These are phyloP conservation scores for Warburgia ugandensis DNA, from an alignment of 164 flowering plant genomes.

Conservation along the genomic window DNA sequence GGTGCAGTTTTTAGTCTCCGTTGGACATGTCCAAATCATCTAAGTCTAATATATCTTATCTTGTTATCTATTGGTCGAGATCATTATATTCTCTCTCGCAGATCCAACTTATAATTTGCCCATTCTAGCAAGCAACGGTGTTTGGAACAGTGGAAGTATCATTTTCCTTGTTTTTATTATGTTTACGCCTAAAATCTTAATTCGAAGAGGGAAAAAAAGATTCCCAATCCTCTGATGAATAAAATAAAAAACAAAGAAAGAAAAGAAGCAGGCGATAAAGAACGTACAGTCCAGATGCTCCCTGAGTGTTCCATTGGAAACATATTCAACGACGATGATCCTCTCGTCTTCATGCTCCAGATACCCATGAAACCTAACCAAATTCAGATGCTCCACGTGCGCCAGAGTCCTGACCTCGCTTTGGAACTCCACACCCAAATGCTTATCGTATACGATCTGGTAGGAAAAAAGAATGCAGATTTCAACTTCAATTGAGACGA, in stretches of 20 bases:
- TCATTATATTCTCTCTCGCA: too few relatives aligned
- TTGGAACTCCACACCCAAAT: conserved; percentile 59
- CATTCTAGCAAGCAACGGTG: too few relatives aligned
- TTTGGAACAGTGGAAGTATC: too few relatives aligned
- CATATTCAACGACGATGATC: conserved; percentile 79
- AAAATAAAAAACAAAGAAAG: neutral
- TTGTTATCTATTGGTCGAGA: too few relatives aligned
- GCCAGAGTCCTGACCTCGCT: conserved; percentile 66
- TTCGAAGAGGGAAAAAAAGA: neutral
- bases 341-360: conserved; percentile 72
- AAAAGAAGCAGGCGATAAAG: neutral
- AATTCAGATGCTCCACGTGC: conserved; percentile 74
- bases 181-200: too few relatives aligned
- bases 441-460: conserved; percentile 66
- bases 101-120: too few relatives aligned
- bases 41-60: too few relatives aligned
- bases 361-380: conserved; percentile 70
- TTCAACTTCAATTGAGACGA: neutral
- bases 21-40: too few relatives aligned
- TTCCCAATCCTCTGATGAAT: neutral
- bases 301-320: conserved; percentile 91
- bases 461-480: conserved; percentile 5
- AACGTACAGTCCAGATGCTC: conserved; percentile 90
- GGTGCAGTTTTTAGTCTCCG: too few relatives aligned
- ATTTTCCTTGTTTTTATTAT: too few relatives aligned